Base-by-base conservation (phyloP, 192 early-diverging fungal species). In the Dissophora ornata region DNA sequence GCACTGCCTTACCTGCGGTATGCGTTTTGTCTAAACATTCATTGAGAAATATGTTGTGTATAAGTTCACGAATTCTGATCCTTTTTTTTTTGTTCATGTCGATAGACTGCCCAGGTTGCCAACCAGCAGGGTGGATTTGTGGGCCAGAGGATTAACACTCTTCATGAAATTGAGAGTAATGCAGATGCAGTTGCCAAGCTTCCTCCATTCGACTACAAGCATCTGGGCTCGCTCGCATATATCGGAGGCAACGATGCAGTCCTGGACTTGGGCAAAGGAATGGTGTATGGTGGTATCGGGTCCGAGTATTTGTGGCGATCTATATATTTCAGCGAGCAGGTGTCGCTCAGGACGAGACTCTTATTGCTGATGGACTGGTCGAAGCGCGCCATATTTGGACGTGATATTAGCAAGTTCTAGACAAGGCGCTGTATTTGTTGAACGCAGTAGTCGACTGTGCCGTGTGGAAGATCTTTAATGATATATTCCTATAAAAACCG, bases 201-300 rank as follows among this genome's bases (percentile, higher is more conserved):
- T 2, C 64, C 69, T 16, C 87, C 88, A 9, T 93, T 93, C 63
- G 47, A 57, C 9, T 93, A 93, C 56, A 83, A 57, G 13, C 90
- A 91, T 59, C 79, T 87, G 22, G 91, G 90, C 16, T 83, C 87
- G 12, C 67, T 92, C 47, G 89, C 90, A 3, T 93, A 93, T 57
- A 82, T 93, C 64, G 88, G 88, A 30, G 86, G 90, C 26, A 85
- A 81, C 32, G 83, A 81, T 25, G 86, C 87, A 13, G 86, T 86
- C 0, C 71, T 82, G 18, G 86, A 87, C 29, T 68, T 86, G 69
- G 81, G 79, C 46, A 63, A 53, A 36, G 85, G 85, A 22, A 54
- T 57, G 52, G 81, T 83, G 19, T 84, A 84, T 75, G 81, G 86
- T 18, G 84, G 84, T 9, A 62, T 83, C 15, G 78, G 81, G 49